Conservation (phyloP, 2,329 filamentous ascomycete genomes). For the Paecilomyces fulvus region DNA sequence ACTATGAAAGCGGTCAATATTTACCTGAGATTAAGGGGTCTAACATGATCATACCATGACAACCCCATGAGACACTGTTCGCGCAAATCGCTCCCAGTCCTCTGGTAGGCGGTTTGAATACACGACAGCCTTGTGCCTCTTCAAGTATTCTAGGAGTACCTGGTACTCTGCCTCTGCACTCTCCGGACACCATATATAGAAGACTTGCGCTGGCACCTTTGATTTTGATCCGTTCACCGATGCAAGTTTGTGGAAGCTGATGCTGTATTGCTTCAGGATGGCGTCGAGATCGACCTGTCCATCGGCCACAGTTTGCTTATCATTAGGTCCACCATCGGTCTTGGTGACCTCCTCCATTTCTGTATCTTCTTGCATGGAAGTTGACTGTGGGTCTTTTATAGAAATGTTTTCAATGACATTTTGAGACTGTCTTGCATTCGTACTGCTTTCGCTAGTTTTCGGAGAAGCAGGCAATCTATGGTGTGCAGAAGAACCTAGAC, state of each 20-base stretch:
- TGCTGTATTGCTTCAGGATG: constrained; percentile 13
- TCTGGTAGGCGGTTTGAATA: constrained; percentile 20
- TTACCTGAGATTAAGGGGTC: background rate
- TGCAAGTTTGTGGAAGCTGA: constrained; percentile 22
- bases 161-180: constrained; percentile 16
- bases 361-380: background rate
- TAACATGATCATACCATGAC: constrained; percentile 22
- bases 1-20: constrained; percentile 11
- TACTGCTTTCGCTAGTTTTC: background rate
- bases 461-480: too few species aligned
- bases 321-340: background rate
- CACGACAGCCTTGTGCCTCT: constrained; percentile 16
- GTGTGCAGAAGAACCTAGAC: too few species aligned
- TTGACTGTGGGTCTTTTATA: background rate
- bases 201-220: constrained; percentile 13
- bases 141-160: constrained; percentile 17
- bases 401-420: background rate
- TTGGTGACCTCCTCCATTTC: constrained; percentile 4
- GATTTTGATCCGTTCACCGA: constrained; percentile 11
- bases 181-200: constrained; percentile 28
- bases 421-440: background rate
- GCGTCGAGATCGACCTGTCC: constrained; percentile 4
- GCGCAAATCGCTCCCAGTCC: constrained; percentile 29
- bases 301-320: background rate
- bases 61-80: constrained; percentile 17